Conservation (phyloP, 2,329 filamentous ascomycete species). For the Atkinsonella texensis region DNA sequence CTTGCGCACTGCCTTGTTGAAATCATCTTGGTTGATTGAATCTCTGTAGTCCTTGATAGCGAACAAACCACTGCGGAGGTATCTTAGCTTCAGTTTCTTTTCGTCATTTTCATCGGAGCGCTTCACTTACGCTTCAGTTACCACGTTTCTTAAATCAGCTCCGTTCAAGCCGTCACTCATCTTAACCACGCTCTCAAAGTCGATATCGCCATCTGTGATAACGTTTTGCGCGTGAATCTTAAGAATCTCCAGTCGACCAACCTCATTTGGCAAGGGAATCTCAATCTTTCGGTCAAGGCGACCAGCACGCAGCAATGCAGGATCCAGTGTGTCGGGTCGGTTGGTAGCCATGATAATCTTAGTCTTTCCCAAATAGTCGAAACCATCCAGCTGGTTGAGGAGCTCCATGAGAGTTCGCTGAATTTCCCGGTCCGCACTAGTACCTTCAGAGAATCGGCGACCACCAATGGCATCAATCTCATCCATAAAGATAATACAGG, state of each 20-base stretch:
- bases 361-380: conserved; percentile 98
- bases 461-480: conserved; percentile 99
- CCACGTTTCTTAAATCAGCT: conserved; percentile 92
- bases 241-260: conserved; percentile 88
- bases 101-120: conserved; percentile 12
- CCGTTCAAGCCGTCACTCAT: conserved; percentile 99
- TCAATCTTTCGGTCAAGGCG: conserved; percentile 96
- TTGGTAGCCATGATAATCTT: conserved; percentile 99
- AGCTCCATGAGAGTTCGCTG: conserved; percentile 98
- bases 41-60: conserved; percentile 98
- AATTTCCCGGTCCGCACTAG: conserved; percentile 94
- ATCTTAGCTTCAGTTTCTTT: background rate
- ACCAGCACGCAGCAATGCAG: conserved; percentile 80
- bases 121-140: conserved; percentile 86
- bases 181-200: conserved; percentile 98
- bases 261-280: conserved; percentile 93
- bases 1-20: conserved; percentile 98
- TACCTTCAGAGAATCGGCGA: conserved; percentile 91
- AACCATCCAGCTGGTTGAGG: conserved; percentile 95
- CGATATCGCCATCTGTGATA: conserved; percentile 83
- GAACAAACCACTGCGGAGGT: conserved; percentile 61
- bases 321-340: conserved; percentile 89
- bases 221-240: conserved; percentile 92
- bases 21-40: conserved; percentile 93
- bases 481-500: conserved; percentile 99